These are phyloP conservation scores for Tilletia horrida DNA, from an alignment of 1,284 basidiomycete species.

Conservation along the genomic window DNA sequence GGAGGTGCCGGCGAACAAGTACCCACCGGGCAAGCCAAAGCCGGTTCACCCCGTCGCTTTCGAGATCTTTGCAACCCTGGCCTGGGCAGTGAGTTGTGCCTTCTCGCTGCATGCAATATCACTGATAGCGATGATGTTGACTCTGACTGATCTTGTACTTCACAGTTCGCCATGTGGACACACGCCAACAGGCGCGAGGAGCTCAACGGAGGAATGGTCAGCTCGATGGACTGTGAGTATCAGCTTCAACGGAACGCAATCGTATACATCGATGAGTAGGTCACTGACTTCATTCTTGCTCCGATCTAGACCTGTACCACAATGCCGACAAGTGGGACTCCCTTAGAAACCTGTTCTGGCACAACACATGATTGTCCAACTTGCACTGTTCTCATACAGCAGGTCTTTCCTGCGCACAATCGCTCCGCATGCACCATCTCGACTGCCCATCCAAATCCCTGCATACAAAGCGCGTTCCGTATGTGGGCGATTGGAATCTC, in stretches of 20 bases:
- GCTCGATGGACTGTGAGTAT: slow-evolving; percentile 57
- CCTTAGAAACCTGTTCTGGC: slow-evolving; percentile 53
- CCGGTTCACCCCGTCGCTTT: slow-evolving; percentile 69
- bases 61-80: slow-evolving; percentile 79
- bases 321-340: slow-evolving; percentile 53
- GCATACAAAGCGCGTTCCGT: too few relatives aligned
- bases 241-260: background rate
- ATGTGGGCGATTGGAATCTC: too few relatives aligned
- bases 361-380: slow-evolving; percentile 51
- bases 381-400: too few relatives aligned
- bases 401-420: too few relatives aligned
- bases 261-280: background rate
- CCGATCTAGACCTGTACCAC: slow-evolving; percentile 46
- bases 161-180: slow-evolving; percentile 78
- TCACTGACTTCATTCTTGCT: background rate
- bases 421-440: too few relatives aligned
- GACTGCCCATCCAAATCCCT: too few relatives aligned
- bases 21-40: slow-evolving; percentile 46
- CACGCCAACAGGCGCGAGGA: slow-evolving; percentile 80
- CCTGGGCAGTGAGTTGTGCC: slow-evolving; percentile 70
- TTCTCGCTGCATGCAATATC: too few relatives aligned
- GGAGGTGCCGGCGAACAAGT: slow-evolving; percentile 34
- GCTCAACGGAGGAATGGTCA: slow-evolving; percentile 83
- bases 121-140: too few relatives aligned
- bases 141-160: background rate